Conservation (phyloP, 2,329 filamentous ascomycete genomes). For the Xylaria multiplex region DNA sequence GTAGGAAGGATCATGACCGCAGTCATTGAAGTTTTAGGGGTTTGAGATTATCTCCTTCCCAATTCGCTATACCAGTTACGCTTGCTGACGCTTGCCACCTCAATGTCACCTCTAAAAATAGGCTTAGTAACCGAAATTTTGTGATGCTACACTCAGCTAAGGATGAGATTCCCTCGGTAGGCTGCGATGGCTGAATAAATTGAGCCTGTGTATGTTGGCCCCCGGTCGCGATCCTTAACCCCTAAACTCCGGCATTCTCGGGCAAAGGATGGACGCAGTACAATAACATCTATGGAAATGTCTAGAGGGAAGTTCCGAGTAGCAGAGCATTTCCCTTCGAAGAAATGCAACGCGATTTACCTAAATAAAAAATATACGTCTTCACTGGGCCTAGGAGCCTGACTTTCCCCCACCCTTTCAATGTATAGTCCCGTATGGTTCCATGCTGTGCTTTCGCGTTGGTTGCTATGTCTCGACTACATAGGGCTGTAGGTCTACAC, state of each 20-base stretch:
- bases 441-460: not conserved
- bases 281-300: too few species aligned
- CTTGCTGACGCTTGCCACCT: not conserved
- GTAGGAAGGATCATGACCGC: conserved; percentile 1
- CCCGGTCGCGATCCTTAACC: too few species aligned
- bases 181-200: too few species aligned
- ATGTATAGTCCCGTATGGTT: not conserved
- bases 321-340: not conserved
- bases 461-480: not conserved
- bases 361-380: not conserved
- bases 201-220: too few species aligned
- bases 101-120: not conserved
- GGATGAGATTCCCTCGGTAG: too few species aligned
- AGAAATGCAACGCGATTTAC: not conserved
- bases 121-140: not conserved
- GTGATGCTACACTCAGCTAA: not conserved
- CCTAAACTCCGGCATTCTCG: too few species aligned
- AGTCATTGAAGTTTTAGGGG: not conserved
- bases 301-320: not conserved
- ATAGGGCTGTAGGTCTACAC: not conserved
- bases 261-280: too few species aligned
- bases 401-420: not conserved
- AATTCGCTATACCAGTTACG: conserved; percentile 9
- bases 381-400: not conserved
- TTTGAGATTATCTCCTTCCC: conserved; percentile 15